Base-by-base conservation (phyloP, 768 basidiomycete species). In the Pisolithus albus region DNA sequence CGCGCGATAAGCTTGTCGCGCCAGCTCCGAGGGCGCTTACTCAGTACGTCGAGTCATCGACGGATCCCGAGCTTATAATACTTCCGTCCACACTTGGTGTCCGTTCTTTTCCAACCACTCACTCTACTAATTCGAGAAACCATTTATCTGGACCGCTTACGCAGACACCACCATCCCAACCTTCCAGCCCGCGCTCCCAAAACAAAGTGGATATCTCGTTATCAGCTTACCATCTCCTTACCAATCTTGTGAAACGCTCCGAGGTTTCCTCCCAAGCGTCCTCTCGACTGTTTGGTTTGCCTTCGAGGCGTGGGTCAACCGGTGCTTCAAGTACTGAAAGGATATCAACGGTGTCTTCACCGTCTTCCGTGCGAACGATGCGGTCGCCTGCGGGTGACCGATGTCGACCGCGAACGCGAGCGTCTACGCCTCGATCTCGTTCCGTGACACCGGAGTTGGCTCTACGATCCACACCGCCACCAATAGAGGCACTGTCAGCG, bases 11-110 rank as follows among this genome's bases (percentile, higher is more conserved):
- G 44, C 75, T 88, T 28, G 68, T 89, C 49, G 69, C 86, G 0
- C 85, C 82, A 24, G 76, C 88, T 8, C 86, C 88, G 1, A 77
- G 86, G 37, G 86, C 88, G 2, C 61, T 91, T 36, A 89, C 88
- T 1, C 83, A 87, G 64, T 88, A 83, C 59, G 74, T 86, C 36
- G 82, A 77, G 48, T 79, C 82, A 9, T 71, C 74, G 4, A 67
- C 76, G 24, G 78, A 82, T 57, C 70, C 75, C 13, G 69, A 74
- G n/a, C 57, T 70, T 7, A 80, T 90, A 44, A 59, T 72, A 10
- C 66, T 90, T 1, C 88, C 88, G 6, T 82, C 85, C 7, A 90
- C 88, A 0, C 70, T 88, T 38, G 88, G 88, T 19, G 59, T 86
- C 2, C 79, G 83, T 42, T 55, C 71, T 16, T 64, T 66, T 42